Evolutionary conservation across 2,329 filamentous ascomycete genomes (phyloP).

Genomic region (Lojkania enalia): DNA sequence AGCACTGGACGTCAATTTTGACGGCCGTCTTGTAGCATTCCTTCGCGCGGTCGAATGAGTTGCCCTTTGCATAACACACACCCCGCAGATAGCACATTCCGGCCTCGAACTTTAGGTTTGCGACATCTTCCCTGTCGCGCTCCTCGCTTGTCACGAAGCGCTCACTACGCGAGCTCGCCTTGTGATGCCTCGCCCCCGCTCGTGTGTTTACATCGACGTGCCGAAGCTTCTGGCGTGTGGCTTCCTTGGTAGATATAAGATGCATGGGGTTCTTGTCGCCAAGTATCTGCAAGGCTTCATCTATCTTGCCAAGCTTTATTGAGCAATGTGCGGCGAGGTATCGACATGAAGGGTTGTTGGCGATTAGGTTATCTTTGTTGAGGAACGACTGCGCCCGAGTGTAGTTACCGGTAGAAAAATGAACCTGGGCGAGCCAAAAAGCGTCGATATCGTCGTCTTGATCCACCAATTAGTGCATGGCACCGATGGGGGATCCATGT

Average conservation of each 20-base stretch:
- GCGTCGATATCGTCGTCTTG: slow-evolving; percentile 90
- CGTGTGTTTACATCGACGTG: slow-evolving; percentile 60
- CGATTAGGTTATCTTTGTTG: slow-evolving; percentile 77
- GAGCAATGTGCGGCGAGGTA: slow-evolving; percentile 94
- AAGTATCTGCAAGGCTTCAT: slow-evolving; percentile 82
- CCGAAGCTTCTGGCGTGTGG: slow-evolving; percentile 71
- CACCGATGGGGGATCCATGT: slow-evolving; percentile 4
- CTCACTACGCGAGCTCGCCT: slow-evolving; percentile 52
- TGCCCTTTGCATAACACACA: slow-evolving; percentile 94
- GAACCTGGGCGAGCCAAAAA: slow-evolving; percentile 97
- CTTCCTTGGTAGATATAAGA: slow-evolving; percentile 70
- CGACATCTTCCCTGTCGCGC: slow-evolving; percentile 68
- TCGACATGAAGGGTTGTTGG: slow-evolving; percentile 80
- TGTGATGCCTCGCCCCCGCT: slow-evolving; percentile 52
- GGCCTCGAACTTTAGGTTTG: slow-evolving; percentile 84
- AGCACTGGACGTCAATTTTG: slow-evolving; percentile 95
- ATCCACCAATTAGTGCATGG: slow-evolving; percentile 15
- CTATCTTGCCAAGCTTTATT: slow-evolving; percentile 87
- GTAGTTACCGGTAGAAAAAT: slow-evolving; percentile 95
- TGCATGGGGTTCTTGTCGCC: slow-evolving; percentile 95
- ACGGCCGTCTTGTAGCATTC: slow-evolving; percentile 99
- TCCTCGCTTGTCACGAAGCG: slow-evolving; percentile 63
- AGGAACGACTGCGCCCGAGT: slow-evolving; percentile 87
- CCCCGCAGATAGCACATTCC: slow-evolving; percentile 96
- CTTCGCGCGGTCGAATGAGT: slow-evolving; percentile 94